Percentiles rank a stretch among this genome's conserved stretches.
Evolutionary conservation across 73 alveolate genomes (phyloP).

Genomic region (Paramecium biaurelia): DNA sequence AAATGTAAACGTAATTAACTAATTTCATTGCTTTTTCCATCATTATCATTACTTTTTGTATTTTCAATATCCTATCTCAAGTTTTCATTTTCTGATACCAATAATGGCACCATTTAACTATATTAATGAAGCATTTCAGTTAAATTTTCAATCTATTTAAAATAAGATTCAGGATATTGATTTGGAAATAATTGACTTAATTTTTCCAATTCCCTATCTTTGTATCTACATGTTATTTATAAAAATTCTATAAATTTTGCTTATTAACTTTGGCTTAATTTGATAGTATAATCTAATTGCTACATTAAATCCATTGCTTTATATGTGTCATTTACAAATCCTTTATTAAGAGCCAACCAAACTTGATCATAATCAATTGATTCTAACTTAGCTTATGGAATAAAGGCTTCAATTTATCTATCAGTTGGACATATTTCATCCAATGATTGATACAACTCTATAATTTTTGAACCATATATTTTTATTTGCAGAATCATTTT

Average conservation of each 20-base stretch:
- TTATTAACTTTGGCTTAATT: neutral
- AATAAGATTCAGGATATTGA: constrained; percentile 32
- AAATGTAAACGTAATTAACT: neutral
- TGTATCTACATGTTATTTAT: neutral
- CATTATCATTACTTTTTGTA: neutral
- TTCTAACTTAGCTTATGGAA: neutral
- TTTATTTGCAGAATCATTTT: constrained; percentile 16
- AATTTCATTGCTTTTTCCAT: neutral
- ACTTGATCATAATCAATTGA: constrained; percentile 18
- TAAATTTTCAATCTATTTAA: neutral
- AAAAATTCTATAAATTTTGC: neutral
- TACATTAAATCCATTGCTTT: constrained; percentile 44
- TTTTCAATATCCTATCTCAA: neutral
- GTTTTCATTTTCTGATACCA: constrained; percentile 27
- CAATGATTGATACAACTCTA: constrained; percentile 35
- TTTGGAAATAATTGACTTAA: constrained; percentile 9
- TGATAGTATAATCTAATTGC: neutral
- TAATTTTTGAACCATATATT: constrained; percentile 41
- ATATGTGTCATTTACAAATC: neutral
- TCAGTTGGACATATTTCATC: constrained; percentile 53
- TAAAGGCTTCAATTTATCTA: neutral
- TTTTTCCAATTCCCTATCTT: constrained; percentile 33
- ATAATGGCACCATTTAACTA: constrained; percentile 26
- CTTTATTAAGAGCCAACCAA: constrained; percentile 34
- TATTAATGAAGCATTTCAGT: constrained; percentile 11